These are phyloP conservation scores for Trebouxia sp. DNA, from an alignment of 139 green algal genomes.

Conservation along the genomic window DNA sequence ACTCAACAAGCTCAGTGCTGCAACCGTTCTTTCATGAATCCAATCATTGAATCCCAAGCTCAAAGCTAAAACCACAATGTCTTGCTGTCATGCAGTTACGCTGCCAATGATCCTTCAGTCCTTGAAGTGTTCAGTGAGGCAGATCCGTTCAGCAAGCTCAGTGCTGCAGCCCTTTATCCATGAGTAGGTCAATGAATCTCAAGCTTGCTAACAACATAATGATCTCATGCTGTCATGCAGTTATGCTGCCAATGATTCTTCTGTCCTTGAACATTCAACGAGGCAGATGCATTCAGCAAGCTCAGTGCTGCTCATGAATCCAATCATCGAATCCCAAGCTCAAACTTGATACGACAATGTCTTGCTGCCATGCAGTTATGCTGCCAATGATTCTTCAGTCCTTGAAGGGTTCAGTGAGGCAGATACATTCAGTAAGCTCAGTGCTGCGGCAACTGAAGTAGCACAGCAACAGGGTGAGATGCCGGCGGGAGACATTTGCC, in stretches of 20 bases:
- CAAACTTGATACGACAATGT: not conserved
- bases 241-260: not conserved
- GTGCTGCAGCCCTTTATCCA: too few relatives aligned
- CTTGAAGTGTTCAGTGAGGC: slow-evolving; percentile 53
- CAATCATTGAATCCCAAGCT: too few relatives aligned
- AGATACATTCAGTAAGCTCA: slow-evolving; percentile 80
- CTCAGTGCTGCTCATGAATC: slow-evolving; percentile 62
- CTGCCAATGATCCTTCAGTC: slow-evolving; percentile 27
- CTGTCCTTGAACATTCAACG: too few relatives aligned
- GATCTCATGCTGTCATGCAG: not conserved
- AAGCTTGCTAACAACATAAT: slow-evolving; percentile 39
- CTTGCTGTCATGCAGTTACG: slow-evolving; percentile 36
- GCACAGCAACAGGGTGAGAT: slow-evolving; percentile 70
- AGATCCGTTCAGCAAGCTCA: slow-evolving; percentile 78
- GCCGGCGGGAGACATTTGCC: slow-evolving; percentile 58
- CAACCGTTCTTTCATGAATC: too few relatives aligned
- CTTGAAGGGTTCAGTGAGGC: slow-evolving; percentile 63
- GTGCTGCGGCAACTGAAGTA: slow-evolving; percentile 57
- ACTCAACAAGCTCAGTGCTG: slow-evolving; percentile 73
- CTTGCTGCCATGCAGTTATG: not conserved
- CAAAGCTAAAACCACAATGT: too few relatives aligned
- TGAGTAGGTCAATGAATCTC: too few relatives aligned
- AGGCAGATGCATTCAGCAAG: slow-evolving; percentile 73
- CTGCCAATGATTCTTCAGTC: not conserved
- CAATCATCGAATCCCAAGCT: too few relatives aligned